Evolutionary conservation across 2,329 filamentous ascomycete species (phyloP).

Genomic region (Penicillium psychrosexuale): DNA sequence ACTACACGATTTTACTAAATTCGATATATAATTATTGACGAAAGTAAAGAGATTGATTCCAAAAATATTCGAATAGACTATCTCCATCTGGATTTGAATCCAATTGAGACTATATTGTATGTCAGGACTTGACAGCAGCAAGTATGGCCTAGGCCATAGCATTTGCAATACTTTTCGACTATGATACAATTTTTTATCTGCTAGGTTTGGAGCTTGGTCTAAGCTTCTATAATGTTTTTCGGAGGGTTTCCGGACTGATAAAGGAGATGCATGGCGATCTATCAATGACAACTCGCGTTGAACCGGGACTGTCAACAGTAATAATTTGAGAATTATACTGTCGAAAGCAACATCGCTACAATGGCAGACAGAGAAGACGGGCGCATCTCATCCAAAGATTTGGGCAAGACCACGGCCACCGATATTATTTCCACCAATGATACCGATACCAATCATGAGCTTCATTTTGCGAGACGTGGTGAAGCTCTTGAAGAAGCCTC

Average conservation of each 20-base stretch:
- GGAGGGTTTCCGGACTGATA: conserved; percentile 2
- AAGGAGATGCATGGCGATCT: not conserved
- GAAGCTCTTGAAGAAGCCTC: conserved; percentile 13
- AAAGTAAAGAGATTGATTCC: not conserved
- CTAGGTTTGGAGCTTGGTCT: not conserved
- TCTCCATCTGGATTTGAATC: not conserved
- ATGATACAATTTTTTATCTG: conserved; percentile 6
- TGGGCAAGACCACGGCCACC: conserved; percentile 4
- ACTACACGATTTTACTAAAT: not conserved
- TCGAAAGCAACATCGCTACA: not conserved
- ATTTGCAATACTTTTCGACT: conserved; percentile 10
- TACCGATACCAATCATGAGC: not conserved
- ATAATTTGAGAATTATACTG: not conserved
- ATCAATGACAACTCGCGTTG: not conserved
- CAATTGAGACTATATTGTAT: no score
- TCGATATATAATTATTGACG: not conserved
- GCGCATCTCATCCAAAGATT: not conserved
- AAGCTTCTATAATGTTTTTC: not conserved
- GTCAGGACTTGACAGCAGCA: not conserved
- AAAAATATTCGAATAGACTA: not conserved
- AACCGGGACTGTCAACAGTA: not conserved
- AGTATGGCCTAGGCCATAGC: not conserved
- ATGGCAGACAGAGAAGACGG: conserved; percentile 3
- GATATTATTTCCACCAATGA: not conserved
- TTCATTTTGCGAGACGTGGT: conserved; percentile 23